Conservation (phyloP, 805 yeast genomes). For the Nakazawaea pomicola region DNA sequence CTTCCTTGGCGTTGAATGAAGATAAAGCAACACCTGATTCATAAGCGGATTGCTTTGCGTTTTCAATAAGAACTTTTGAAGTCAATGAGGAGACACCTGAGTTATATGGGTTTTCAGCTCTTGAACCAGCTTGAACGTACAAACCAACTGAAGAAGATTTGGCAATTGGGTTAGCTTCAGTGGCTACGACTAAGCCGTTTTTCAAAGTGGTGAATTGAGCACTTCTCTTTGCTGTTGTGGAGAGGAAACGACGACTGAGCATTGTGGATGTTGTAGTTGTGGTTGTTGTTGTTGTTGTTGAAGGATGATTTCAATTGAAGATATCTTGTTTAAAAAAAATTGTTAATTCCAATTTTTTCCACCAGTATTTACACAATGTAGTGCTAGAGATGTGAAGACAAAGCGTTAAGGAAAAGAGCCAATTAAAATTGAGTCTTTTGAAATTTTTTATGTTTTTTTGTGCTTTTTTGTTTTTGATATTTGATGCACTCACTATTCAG, state of each 20-base stretch:
- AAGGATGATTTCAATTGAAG: background rate
- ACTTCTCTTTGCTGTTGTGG: constrained; percentile 43
- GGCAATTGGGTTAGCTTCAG: constrained; percentile 55
- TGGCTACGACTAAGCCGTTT: constrained; percentile 71
- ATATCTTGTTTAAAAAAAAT: too few species aligned
- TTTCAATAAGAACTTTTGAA: constrained; percentile 41
- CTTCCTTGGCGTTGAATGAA: constrained; percentile 55
- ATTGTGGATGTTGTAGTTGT: constrained; percentile 15
- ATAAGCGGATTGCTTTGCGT: constrained; percentile 29
- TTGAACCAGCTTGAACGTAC: constrained; percentile 71
- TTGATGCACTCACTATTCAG: too few species aligned
- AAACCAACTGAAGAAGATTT: constrained; percentile 62
- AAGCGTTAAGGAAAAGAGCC: background rate
- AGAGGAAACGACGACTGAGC: constrained; percentile 51
- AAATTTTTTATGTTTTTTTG: too few species aligned
- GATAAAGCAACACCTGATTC: constrained; percentile 53
- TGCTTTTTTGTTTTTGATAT: too few species aligned
- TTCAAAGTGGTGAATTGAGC: constrained; percentile 68
- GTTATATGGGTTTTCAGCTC: constrained; percentile 75
- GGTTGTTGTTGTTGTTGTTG: background rate
- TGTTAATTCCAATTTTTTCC: too few species aligned
- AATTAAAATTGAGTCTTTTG: constrained; percentile 3
- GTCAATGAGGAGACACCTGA: constrained; percentile 74
- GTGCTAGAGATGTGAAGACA: too few species aligned
- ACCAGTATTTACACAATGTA: too few species aligned